phyloP scores from a whole-genome alignment of 2,329 filamentous ascomycete genomes.

The Pseudogymnoascus sp. region DNA sequence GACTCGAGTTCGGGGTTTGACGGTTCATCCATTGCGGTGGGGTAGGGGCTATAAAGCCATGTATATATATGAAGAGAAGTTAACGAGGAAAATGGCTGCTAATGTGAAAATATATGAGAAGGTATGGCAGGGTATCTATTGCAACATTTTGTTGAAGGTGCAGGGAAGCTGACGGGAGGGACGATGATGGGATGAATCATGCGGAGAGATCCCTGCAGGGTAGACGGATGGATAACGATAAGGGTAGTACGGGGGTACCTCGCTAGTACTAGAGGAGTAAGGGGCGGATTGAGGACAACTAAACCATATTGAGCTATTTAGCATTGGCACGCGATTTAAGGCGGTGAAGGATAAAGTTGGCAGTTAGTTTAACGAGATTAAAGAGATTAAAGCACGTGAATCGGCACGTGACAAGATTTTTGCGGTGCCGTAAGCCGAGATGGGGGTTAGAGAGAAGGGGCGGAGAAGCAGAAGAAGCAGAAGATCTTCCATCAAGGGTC shows the following conservation, averaged over 20 bases:
- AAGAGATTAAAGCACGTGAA: background rate
- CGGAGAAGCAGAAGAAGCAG: background rate
- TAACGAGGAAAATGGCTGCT: background rate
- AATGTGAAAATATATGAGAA: background rate
- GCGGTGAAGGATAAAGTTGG: background rate
- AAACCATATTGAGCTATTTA: background rate
- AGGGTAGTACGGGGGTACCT: background rate
- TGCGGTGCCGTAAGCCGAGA: background rate
- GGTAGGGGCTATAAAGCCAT: background rate
- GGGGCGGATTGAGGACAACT: background rate
- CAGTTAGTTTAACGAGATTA: background rate
- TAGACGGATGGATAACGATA: background rate
- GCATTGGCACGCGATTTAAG: background rate
- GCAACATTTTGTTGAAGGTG: background rate
- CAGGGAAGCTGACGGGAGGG: background rate
- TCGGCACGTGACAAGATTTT: background rate
- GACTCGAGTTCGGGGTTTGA: constrained; percentile 68
- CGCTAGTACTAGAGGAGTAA: background rate
- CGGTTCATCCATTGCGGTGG: constrained; percentile 28
- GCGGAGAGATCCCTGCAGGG: constrained; percentile 1
- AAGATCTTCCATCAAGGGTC: background rate
- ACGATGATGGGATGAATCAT: background rate
- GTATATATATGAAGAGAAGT: background rate
- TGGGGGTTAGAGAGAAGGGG: background rate
- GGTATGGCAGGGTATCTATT: background rate